These are phyloP conservation scores for Lipomyces oligophaga DNA, from an alignment of 805 yeast genomes.

Conservation along the genomic window DNA sequence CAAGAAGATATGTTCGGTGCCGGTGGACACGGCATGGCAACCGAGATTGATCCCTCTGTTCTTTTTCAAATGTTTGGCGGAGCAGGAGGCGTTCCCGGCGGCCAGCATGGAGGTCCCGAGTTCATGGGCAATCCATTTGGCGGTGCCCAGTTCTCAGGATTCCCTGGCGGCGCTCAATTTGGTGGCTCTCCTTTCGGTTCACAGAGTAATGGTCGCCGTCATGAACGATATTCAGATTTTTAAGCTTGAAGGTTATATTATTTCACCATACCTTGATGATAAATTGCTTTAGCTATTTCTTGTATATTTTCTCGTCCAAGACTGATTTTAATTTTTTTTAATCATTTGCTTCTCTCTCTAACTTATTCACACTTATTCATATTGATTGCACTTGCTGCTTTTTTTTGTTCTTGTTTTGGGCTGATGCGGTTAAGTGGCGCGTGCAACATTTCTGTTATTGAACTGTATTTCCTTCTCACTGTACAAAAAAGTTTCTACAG, in stretches of 20 bases:
- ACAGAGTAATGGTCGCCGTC: constrained; percentile 26
- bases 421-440: constrained; percentile 6
- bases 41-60: constrained; percentile 42
- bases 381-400: neutral
- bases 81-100: constrained; percentile 30
- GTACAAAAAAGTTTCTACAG: too few species aligned
- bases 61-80: constrained; percentile 43
- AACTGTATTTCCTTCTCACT: too few species aligned
- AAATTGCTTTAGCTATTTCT: neutral
- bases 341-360: neutral
- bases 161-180: constrained; percentile 15
- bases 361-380: neutral
- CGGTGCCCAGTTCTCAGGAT: constrained; percentile 26
- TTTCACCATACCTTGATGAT: too few species aligned
- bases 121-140: constrained; percentile 26
- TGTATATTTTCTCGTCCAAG: neutral
- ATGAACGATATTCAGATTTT: constrained; percentile 14
- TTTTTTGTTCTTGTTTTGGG: neutral
- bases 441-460: too few species aligned
- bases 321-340: neutral
- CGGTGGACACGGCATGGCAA: constrained; percentile 45
- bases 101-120: constrained; percentile 19
- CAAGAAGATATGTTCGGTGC: constrained; percentile 57
- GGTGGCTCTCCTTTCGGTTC: constrained; percentile 27
- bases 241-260: too few species aligned